Percentiles rank a stretch among this genome's conserved stretches.
Conservation (phyloP, 805 yeast species). For the Ogataea haglerorum region DNA sequence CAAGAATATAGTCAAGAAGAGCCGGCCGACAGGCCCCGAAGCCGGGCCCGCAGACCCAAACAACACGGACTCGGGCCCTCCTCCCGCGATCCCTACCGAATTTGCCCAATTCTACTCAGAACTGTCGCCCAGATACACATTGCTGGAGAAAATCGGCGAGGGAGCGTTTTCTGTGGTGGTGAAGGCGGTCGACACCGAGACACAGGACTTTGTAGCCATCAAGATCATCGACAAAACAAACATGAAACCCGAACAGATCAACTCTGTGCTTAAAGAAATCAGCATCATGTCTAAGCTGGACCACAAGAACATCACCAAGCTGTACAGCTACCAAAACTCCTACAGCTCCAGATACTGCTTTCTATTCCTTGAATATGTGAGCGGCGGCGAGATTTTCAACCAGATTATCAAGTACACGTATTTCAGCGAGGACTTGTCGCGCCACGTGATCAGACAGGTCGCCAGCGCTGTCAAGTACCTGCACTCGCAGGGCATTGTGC, state of each 20-base stretch:
- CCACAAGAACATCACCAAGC: conserved; percentile 58
- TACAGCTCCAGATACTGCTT: conserved; percentile 47
- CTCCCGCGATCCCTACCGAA: conserved; percentile 12
- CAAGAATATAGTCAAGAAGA: conserved; percentile 27
- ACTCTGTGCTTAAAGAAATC: conserved; percentile 66
- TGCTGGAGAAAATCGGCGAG: conserved; percentile 52
- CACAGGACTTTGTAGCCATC: conserved; percentile 57
- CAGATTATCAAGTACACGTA: conserved; percentile 76
- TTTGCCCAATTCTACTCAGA: conserved; percentile 27
- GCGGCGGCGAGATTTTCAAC: conserved; percentile 80
- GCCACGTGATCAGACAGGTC: conserved; percentile 71
- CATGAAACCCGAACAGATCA: conserved; percentile 48
- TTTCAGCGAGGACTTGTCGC: conserved; percentile 66
- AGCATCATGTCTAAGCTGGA: conserved; percentile 63
- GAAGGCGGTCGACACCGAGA: conserved; percentile 53
- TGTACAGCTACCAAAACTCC: conserved; percentile 52
- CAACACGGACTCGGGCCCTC: background rate
- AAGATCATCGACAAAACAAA: conserved; percentile 67
- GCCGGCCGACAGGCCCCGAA: background rate
- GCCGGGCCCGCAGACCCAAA: background rate
- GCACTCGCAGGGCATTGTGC: conserved; percentile 72
- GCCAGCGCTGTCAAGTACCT: conserved; percentile 66
- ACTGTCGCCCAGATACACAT: conserved; percentile 25
- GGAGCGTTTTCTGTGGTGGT: conserved; percentile 92
- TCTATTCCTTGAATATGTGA: conserved; percentile 61